Base-by-base conservation (phyloP, 345 rosid genomes). In the Arabidopsis thaliana region DNA sequence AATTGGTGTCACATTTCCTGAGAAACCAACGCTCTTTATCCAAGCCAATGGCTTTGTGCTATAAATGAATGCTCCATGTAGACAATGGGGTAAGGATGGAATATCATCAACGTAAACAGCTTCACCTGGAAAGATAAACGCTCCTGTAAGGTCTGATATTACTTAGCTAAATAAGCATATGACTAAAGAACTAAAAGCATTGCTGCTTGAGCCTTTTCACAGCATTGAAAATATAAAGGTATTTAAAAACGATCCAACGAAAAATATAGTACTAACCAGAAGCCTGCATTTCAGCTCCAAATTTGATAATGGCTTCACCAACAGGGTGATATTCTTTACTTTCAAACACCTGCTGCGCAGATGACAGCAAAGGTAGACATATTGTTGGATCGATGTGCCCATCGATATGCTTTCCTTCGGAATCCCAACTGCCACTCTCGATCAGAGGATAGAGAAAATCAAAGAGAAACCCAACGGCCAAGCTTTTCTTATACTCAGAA, bases 41-140 rank as follows among this genome's bases (percentile, higher is more conserved):
- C 80, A 37, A n/a, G 93, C 97, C 56, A 84, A 66, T 77, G 98
- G 88, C 80, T 88, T 83, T 7, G 83, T 88, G 87, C 98, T 94
- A 78, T 84, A 86, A 37, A 94, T 71, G 82, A 91, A 87, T 62
- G 98, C 85, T 65, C 98, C 98, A 71, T 91, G 74, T 16, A 93
- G 80, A 85, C 95, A 89, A 51, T 81, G 75, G 53, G 44, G 69
- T 30, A 90, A 93, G 32, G 97, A 85, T 25, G 98, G 91, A 62
- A 93, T 93, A 83, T 93, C 98, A 83, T 89, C 98, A 77, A 93
- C 95, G 65, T 60, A 93, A 56, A 93, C 87, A 65, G 98, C 96
- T 79, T 93, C 97, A 72, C 98, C 97, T 93, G 80, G 23, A 16
- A 89, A 55, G 8, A 72, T 41, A 72, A 23, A 50, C 40, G 30